A percentile compares a stretch with the other conserved stretches of the same genome.
phyloP scores from a whole-genome alignment of 257 asterid species.

The Solanum bukasovii region DNA sequence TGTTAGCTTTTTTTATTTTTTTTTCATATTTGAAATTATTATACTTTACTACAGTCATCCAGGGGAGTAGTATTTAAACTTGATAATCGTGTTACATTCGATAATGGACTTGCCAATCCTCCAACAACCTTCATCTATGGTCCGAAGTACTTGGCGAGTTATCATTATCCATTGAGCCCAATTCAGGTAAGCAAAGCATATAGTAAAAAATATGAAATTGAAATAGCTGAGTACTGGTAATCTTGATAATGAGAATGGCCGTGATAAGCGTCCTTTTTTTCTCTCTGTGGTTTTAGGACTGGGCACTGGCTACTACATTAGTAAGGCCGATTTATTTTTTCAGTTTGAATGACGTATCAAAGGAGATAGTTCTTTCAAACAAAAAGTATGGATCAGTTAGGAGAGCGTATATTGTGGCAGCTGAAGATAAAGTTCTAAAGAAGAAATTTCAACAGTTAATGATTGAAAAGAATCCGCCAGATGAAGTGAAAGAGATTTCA shows the following conservation, averaged over 20 bases:
- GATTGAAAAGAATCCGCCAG: slow-evolving; percentile 21
- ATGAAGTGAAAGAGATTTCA: slow-evolving; percentile 15
- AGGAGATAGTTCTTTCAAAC: slow-evolving; percentile 1
- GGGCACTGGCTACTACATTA: slow-evolving; percentile 18
- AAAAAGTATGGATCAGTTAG: slow-evolving; percentile 11
- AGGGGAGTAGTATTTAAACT: too few relatives aligned
- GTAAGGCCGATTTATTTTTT: slow-evolving; percentile 9
- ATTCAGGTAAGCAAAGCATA: slow-evolving; percentile 7
- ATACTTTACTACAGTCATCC: too few relatives aligned
- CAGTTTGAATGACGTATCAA: slow-evolving; percentile 1
- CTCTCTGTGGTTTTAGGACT: slow-evolving; percentile 9
- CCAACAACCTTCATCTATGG: too few relatives aligned
- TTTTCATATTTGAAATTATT: too few relatives aligned
- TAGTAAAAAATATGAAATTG: too few relatives aligned
- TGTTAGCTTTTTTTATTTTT: too few relatives aligned
- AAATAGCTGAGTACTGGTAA: too few relatives aligned
- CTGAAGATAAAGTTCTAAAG: slow-evolving; percentile 11
- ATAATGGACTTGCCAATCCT: too few relatives aligned
- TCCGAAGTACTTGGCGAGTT: too few relatives aligned
- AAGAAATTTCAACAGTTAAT: slow-evolving; percentile 19
- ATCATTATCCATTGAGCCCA: not conserved
- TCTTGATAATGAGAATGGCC: too few relatives aligned
- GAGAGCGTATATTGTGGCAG: slow-evolving; percentile 14
- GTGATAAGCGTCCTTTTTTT: not conserved
- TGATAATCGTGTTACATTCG: too few relatives aligned